Percentiles rank a stretch among this genome's conserved stretches.
Conservation (phyloP, 768 basidiomycete genomes). For the Trametes gibbosa region DNA sequence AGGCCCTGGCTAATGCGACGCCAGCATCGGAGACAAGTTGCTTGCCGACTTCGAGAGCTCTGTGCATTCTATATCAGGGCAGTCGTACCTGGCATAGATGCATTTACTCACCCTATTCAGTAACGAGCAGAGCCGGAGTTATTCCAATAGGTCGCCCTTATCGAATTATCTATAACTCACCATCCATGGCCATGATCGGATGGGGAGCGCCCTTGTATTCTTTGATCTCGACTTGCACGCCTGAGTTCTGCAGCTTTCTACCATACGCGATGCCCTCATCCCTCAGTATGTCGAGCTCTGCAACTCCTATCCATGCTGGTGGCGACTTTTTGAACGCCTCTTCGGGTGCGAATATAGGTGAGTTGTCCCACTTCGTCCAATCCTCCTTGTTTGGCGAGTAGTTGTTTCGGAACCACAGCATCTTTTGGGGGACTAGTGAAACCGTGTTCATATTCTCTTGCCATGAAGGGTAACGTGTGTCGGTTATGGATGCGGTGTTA, state of each 20-base stretch:
- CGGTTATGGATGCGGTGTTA: slow-evolving; percentile 54
- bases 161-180: slow-evolving; percentile 34
- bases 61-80: slow-evolving; percentile 12
- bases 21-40: slow-evolving; percentile 39
- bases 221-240: slow-evolving; percentile 51
- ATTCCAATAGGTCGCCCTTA: neutral
- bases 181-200: slow-evolving; percentile 74
- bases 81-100: neutral
- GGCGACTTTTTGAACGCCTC: slow-evolving; percentile 50
- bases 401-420: slow-evolving; percentile 71
- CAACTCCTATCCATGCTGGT: slow-evolving; percentile 59
- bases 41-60: slow-evolving; percentile 37
- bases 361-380: slow-evolving; percentile 63
- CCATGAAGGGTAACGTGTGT: slow-evolving; percentile 47
- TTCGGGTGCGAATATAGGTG: slow-evolving; percentile 67
- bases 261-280: slow-evolving; percentile 68
- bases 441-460: slow-evolving; percentile 53
- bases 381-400: slow-evolving; percentile 66
- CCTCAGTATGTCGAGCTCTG: slow-evolving; percentile 63
- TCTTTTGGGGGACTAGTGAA: slow-evolving; percentile 58
- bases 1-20: slow-evolving; percentile 32
- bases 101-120: slow-evolving; percentile 13
- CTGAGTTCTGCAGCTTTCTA: slow-evolving; percentile 49
- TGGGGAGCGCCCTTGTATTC: slow-evolving; percentile 67
- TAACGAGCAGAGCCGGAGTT: neutral